These are phyloP conservation scores for Penicillium sp. DNA, from an alignment of 2,329 filamentous ascomycete species.

Conservation along the genomic window DNA sequence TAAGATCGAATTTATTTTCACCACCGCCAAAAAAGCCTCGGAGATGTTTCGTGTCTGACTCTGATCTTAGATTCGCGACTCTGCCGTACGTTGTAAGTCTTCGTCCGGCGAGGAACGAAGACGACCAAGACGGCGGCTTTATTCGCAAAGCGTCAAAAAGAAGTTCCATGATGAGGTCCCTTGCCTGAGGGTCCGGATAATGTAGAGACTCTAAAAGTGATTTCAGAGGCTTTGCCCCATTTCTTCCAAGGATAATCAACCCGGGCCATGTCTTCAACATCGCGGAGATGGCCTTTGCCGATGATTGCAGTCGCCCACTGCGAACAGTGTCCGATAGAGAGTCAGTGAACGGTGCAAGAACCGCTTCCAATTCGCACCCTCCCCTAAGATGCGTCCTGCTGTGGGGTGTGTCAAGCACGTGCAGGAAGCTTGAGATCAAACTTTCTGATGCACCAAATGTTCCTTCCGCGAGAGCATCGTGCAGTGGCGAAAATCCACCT, in stretches of 20 bases:
- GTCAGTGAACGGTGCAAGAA: conserved; percentile 93
- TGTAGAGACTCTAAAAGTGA: conserved; percentile 75
- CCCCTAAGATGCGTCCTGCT: conserved; percentile 82
- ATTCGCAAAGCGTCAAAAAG: conserved; percentile 85
- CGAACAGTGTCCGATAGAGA: conserved; percentile 62
- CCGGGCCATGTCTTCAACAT: conserved; percentile 94
- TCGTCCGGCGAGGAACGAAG: conserved; percentile 89
- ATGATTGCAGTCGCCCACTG: conserved; percentile 76
- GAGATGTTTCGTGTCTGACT: conserved; percentile 58
- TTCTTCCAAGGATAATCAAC: conserved; percentile 84
- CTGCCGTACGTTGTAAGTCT: conserved; percentile 95
- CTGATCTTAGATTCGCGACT: conserved; percentile 79
- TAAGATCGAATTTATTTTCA: conserved; percentile 70
- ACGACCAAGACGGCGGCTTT: conserved; percentile 92
- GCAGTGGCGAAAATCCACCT: conserved; percentile 82
- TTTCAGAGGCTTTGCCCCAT: conserved; percentile 80
- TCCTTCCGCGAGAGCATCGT: conserved; percentile 89
- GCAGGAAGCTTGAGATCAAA: conserved; percentile 83
- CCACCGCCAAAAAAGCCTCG: conserved; percentile 67
- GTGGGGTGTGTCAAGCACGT: conserved; percentile 82
- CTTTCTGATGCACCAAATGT: conserved; percentile 92
- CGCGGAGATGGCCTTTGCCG: conserved; percentile 88
- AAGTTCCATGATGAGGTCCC: conserved; percentile 85
- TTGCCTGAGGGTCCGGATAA: conserved; percentile 59
- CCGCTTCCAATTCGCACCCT: conserved; percentile 84